Conservation (phyloP, 352 stramenopile genomes). For the Pilasporangium apinafurcum region DNA sequence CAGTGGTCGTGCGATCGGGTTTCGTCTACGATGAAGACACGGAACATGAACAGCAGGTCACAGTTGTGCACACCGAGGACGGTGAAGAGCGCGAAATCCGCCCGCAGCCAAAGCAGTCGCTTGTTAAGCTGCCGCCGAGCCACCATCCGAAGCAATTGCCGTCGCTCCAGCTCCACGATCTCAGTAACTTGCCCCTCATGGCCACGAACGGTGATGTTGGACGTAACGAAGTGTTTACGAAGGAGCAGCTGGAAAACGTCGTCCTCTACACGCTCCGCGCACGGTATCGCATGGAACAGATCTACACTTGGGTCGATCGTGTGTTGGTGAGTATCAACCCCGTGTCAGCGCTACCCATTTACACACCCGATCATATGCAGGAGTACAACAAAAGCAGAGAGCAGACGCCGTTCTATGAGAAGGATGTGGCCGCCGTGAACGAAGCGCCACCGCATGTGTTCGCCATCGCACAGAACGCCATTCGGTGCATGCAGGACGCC, state of each 20-base stretch:
- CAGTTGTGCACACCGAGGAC: slow-evolving; percentile 77
- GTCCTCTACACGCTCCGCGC: slow-evolving; percentile 67
- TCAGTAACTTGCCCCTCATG: slow-evolving; percentile 65
- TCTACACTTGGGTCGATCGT: slow-evolving; percentile 80
- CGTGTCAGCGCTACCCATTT: slow-evolving; percentile 61
- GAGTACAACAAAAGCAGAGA: slow-evolving; percentile 66
- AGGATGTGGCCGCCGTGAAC: slow-evolving; percentile 51
- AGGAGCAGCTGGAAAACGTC: slow-evolving; percentile 64
- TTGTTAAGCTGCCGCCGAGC: slow-evolving; percentile 45
- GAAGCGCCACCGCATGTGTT: slow-evolving; percentile 72
- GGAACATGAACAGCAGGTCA: slow-evolving; percentile 61
- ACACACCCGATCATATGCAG: slow-evolving; percentile 80
- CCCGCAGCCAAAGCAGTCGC: slow-evolving; percentile 29
- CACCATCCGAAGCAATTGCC: slow-evolving; percentile 65
- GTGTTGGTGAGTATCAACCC: slow-evolving; percentile 74
- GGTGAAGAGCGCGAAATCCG: slow-evolving; percentile 73
- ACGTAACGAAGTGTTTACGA: slow-evolving; percentile 50
- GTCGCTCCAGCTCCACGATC: slow-evolving; percentile 48
- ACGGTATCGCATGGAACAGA: slow-evolving; percentile 73
- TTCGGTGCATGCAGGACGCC: slow-evolving; percentile 72
- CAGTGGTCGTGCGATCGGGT: slow-evolving; percentile 53
- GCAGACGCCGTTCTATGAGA: slow-evolving; percentile 37
- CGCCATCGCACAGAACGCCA: slow-evolving; percentile 69
- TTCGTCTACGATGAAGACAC: slow-evolving; percentile 53
- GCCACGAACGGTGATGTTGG: slow-evolving; percentile 51